Evolutionary conservation across 306 rosid species (phyloP), one percentile per base, ranked within the genome.

Genomic region (Fragaria iinumae): DNA sequence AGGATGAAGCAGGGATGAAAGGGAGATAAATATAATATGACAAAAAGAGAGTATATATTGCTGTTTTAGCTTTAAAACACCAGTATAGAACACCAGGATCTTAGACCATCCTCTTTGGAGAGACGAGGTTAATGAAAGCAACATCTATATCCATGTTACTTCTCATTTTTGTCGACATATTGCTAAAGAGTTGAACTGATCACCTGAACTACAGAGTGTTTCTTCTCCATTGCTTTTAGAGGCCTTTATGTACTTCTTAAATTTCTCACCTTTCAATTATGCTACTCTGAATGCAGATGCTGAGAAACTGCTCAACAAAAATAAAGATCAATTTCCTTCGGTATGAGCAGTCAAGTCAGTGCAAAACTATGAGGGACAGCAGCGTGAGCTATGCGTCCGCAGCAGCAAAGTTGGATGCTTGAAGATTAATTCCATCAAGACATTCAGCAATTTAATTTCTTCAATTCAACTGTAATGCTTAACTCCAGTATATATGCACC

Each of bases 361-460:
- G 99, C 97, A 86, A 87, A 55, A 88, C 82, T 62, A 77, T 41
- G 67, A 84, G 93, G 81, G 99, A 96, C 76, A 91, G 98, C 84
- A 96, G 99, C 41, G 99, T 96, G 45, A 96, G 99, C 80, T 96
- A 92, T 82, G 99, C 99, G 79, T 92, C 99, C 17, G 99, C 98
- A 14, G 98, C 99, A 29, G 99, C 98, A 66, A 93, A 84, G 80
- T 39, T 82, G 67, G 91, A 89, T 62, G 85, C 72, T 70, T 92
- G 90, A 84, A 83, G 88, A 70, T 43, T 47, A 63, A 39, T 36
- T 52, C 71, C 55, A 67, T 68, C 44, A 67, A 71, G 60, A 67
- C 41, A 47, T 77, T 75, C 70, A 64, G 48, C 74, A 82, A 60
- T 81, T 80, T 77, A 17, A 78, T 76, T 81, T 74, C 73, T 18